A percentile compares a stretch with the other conserved stretches of the same genome.
phyloP scores from a whole-genome alignment of 164 flowering plant genomes.

The Vitis cinerea region DNA sequence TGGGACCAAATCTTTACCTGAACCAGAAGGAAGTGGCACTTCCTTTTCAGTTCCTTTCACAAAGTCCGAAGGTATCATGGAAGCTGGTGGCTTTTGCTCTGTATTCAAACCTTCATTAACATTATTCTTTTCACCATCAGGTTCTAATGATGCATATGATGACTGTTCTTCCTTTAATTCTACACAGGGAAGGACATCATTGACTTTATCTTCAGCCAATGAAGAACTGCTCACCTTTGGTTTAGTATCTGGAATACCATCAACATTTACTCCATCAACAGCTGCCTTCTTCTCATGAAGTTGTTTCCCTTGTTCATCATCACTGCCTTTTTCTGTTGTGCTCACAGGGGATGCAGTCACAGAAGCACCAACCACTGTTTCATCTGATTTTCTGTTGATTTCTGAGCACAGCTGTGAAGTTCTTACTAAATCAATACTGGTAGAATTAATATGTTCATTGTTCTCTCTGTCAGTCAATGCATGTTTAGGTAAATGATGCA shows the following conservation, averaged over 20 bases:
- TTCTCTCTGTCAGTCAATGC: constrained; percentile 13
- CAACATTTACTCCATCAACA: constrained; percentile 10
- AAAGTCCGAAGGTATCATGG: constrained; percentile 6
- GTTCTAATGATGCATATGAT: constrained; percentile 10
- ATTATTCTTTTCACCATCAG: constrained; percentile 4
- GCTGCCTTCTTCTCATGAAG: constrained; percentile 18
- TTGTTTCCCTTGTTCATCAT: constrained; percentile 15
- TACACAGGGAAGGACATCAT: neutral
- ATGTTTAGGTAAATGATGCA: constrained; percentile 1
- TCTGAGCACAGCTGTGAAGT: constrained; percentile 24
- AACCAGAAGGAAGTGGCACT: constrained; percentile 11
- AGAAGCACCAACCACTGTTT: neutral
- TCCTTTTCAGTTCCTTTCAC: constrained; percentile 11
- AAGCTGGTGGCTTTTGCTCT: constrained; percentile 6
- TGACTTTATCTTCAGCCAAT: constrained; percentile 13
- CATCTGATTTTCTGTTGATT: constrained; percentile 22
- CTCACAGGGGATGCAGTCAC: neutral
- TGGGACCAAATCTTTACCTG: constrained; percentile 12
- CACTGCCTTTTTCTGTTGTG: constrained; percentile 12
- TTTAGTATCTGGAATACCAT: constrained; percentile 10
- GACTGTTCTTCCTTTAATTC: constrained; percentile 22
- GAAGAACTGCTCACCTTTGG: constrained; percentile 3
- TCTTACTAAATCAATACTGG: constrained; percentile 27
- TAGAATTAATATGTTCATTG: constrained; percentile 17
- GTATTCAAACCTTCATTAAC: constrained; percentile 1